These are phyloP conservation scores for Teunomyces kruisii DNA, from an alignment of 805 yeast genomes.

Conservation along the genomic window DNA sequence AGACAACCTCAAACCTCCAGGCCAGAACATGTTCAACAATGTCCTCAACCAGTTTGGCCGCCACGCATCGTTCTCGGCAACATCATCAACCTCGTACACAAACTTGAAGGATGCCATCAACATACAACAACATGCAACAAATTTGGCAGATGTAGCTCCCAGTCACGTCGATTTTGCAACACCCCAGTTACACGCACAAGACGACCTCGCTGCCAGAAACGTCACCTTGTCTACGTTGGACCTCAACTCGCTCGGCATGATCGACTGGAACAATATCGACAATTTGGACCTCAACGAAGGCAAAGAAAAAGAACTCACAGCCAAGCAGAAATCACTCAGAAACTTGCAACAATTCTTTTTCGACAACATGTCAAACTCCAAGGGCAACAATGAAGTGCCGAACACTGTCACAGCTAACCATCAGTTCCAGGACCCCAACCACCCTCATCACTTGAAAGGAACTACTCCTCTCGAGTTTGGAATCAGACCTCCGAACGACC, in stretches of 20 bases:
- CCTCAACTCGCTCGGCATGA: slow-evolving; percentile 29
- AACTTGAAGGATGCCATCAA: slow-evolving; percentile 44
- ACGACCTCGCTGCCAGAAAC: slow-evolving; percentile 34
- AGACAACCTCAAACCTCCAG: background rate
- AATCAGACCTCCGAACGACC: slow-evolving; percentile 20
- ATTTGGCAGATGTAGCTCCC: slow-evolving; percentile 49
- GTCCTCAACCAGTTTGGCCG: slow-evolving; percentile 19
- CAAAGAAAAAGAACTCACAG: slow-evolving; percentile 5
- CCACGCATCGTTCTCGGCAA: slow-evolving; percentile 66
- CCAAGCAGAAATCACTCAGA: slow-evolving; percentile 9
- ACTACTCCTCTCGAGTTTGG: slow-evolving; percentile 39
- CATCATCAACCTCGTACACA: slow-evolving; percentile 59
- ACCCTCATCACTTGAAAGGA: slow-evolving; percentile 41
- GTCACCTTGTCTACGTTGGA: slow-evolving; percentile 35
- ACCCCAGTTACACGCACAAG: slow-evolving; percentile 64
- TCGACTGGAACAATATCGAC: slow-evolving; percentile 31
- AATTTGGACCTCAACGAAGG: slow-evolving; percentile 20
- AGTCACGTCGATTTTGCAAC: slow-evolving; percentile 78
- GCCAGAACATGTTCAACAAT: slow-evolving; percentile 1
- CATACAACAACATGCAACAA: slow-evolving; percentile 28
- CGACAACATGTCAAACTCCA: slow-evolving; percentile 4
- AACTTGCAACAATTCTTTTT: slow-evolving; percentile 14
- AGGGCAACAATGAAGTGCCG: background rate
- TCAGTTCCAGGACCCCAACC: slow-evolving; percentile 35
- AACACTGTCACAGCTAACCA: background rate